Base-by-base conservation (phyloP, 305 asterid species). In the Fraxinus nigra region DNA sequence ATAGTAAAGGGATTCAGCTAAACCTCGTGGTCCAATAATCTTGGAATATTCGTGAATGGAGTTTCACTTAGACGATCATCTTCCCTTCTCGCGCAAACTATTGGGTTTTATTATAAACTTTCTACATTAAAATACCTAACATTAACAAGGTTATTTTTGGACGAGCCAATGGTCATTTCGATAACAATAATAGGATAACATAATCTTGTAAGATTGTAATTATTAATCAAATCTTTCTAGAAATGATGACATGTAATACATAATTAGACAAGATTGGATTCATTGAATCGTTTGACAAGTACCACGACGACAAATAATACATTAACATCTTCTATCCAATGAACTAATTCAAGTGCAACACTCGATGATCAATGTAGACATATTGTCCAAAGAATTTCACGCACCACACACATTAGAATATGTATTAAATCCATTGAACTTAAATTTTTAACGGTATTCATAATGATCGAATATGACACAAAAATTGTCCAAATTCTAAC, bases 311-410 rank as follows among this genome's bases (percentile, higher is more conserved):
- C 13, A 20, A 59, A 59, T 20, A 0, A 20, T 18, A 20, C 5
- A 59, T 28, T 28, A 28, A 28, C 30, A 28, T 26, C 63, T 38
- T 24, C 20, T 37, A 13, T 54, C 43, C 30, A 54, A 24, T 37
- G 35, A 75, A 33, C 63, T 26, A 81, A 37, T 75, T 74, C 63
- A 75, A 80, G 43, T 74, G 83, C 79, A 24, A 61, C 63, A 56
- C 63, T 73, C 24, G 74, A 73, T 74, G 61, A 40, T 26, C 70
- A 70, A 69, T 0, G 65, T 24, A n/a, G 54, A 79, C 82, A 40
- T 43, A 7, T 20, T 37, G 61, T 79, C 77, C 32, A 38, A 67
- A 69, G 5, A 77, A 77, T 77, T 77, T 32, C 65, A 65, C 10
- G 28, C 10, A n/a, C 24, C 26, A 22, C 38, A 14, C 59, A 14